Conservation (phyloP, 495 filamentous ascomycete species). For the Penicillium nucicola region DNA sequence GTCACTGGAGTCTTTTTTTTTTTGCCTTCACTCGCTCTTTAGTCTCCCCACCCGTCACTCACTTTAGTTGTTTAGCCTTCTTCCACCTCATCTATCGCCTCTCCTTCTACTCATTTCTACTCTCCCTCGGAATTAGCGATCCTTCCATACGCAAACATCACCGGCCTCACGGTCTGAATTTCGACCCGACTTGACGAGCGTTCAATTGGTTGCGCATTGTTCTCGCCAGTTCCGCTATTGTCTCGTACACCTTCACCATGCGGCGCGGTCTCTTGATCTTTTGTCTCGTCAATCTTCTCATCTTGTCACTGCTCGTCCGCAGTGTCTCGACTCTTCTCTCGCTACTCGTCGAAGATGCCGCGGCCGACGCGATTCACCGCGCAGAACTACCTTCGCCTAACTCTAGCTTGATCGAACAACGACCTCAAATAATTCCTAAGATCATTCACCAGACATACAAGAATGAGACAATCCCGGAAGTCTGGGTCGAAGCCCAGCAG, state of each 20-base stretch:
- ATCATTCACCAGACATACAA: constrained; percentile 89
- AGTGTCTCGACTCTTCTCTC: constrained; percentile 62
- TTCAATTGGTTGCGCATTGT: constrained; percentile 2
- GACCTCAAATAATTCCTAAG: constrained; percentile 73
- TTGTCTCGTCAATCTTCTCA: constrained; percentile 56
- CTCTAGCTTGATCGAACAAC: constrained; percentile 55
- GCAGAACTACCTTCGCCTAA: constrained; percentile 63
- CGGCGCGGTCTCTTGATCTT: constrained; percentile 63
- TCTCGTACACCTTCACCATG: constrained; percentile 43
- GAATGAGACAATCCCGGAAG: constrained; percentile 69
- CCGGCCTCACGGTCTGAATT: background rate
- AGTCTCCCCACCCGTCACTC: constrained; percentile 24
- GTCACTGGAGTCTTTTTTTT: constrained; percentile 5
- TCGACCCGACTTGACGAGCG: background rate
- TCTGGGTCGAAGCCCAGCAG: constrained; percentile 70
- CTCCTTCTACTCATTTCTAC: background rate
- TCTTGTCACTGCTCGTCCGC: constrained; percentile 57
- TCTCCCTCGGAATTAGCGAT: background rate
- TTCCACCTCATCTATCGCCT: constrained; percentile 6
- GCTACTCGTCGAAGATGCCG: constrained; percentile 63
- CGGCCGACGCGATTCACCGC: constrained; percentile 60
- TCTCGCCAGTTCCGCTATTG: background rate
- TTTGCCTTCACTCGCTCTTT: constrained; percentile 10
- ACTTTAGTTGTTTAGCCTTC: constrained; percentile 19
- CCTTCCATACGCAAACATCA: background rate